These are phyloP conservation scores for Blumeria graminis DNA, from an alignment of 2,329 filamentous ascomycete genomes.

Conservation along the genomic window DNA sequence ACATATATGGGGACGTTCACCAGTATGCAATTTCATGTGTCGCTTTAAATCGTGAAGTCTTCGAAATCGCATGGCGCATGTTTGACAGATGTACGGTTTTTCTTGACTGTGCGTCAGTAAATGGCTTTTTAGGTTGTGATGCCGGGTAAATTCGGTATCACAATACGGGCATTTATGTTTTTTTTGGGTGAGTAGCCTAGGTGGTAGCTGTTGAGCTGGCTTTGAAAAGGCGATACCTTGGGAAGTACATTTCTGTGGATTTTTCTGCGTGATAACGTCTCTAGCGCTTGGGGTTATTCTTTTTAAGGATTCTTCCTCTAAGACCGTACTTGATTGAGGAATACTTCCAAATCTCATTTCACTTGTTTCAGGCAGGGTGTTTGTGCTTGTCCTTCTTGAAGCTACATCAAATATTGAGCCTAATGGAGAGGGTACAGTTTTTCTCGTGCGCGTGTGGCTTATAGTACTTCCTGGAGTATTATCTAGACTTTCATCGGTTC, in stretches of 20 bases:
- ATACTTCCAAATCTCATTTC: too few relatives aligned
- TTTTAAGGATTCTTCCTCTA: too few relatives aligned
- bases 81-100: slow-evolving; percentile 84
- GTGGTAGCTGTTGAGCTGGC: slow-evolving; percentile 22
- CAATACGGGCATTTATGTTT: slow-evolving; percentile 96
- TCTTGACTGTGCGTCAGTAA: slow-evolving; percentile 94
- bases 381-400: too few relatives aligned
- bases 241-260: neutral
- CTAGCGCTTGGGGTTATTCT: too few relatives aligned
- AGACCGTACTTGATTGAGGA: too few relatives aligned
- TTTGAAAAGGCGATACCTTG: slow-evolving; percentile 34
- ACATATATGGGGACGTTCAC: slow-evolving; percentile 85
- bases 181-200: slow-evolving; percentile 53
- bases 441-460: too few relatives aligned
- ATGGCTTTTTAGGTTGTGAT: slow-evolving; percentile 95
- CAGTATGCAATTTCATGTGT: slow-evolving; percentile 88
- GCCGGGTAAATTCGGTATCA: slow-evolving; percentile 84
- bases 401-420: too few relatives aligned
- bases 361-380: too few relatives aligned
- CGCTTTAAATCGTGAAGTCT: slow-evolving; percentile 86
- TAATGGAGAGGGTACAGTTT: too few relatives aligned
- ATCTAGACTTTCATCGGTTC: too few relatives aligned
- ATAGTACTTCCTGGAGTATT: too few relatives aligned
- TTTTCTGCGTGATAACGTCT: too few relatives aligned
- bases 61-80: slow-evolving; percentile 81